Base-by-base conservation (phyloP, 1,284 basidiomycete species). In the Salmacisia buchloeana region DNA sequence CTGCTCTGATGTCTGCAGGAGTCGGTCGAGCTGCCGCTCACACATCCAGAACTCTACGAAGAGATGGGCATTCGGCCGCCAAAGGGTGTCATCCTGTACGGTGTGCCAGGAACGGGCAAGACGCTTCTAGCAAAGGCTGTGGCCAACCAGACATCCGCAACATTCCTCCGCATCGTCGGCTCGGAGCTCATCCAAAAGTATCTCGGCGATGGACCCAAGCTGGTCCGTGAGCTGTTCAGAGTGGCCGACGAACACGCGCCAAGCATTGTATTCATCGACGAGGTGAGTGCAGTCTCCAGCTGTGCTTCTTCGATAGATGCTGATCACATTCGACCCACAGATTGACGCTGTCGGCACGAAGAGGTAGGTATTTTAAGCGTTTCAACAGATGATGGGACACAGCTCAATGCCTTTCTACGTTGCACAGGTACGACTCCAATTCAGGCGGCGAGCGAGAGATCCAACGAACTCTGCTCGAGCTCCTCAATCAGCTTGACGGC, bases 161-260 rank as follows among this genome's bases (percentile, higher is more conserved):
- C 94, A 1, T 99, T 99, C 86, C 82, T 99, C 65, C 92, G 94
- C 59, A 91, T 98, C 58, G 94, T 97, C 60, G 96, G 96, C 31
- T 97, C 93, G 6, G 96, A 98, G 80, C 87, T 99, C 58, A 97
- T 99, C 71, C 94, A 98, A n/a, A 99, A 98, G 80, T 98, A 97
- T 80, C 89, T 98, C 52, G 96, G 96, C 76, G 96, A 98, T 75
- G 96, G 77, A 65, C 86, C 68, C 27, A 83, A 83, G 70, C 76
- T 83, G 39, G 82, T 83, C 5, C 77, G 82, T 29, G 82, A 83
- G 72, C 70, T 83, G 54, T 83, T 83, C 77, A 74, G 81, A 57
- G 80, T 82, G 2, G 82, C 82, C 3, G 81, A 82, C 60, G 82
- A 83, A 68, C 73, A 82, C 60, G 81, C 82, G 23, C 82, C 82